Evolutionary conservation across 1,284 basidiomycete genomes (phyloP).

Genomic region (Rhodotorula mucilaginosa): DNA sequence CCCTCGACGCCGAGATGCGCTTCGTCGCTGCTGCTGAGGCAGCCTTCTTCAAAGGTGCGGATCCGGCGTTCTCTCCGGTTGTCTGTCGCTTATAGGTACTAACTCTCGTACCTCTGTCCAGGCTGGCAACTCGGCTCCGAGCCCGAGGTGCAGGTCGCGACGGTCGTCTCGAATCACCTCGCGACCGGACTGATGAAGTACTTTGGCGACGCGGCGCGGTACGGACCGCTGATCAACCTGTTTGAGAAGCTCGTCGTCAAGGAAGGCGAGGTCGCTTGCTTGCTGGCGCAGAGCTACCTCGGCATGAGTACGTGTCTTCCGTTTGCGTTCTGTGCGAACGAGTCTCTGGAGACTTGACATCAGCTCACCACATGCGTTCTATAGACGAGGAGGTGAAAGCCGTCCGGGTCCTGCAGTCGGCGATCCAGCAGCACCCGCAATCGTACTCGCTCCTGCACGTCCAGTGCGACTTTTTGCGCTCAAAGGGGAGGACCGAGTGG

Average conservation of each 20-base stretch:
- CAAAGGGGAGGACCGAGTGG: conserved; percentile 81
- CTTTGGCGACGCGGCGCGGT: conserved; percentile 87
- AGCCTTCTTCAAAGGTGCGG: conserved; percentile 79
- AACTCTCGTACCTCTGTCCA: conserved; percentile 43
- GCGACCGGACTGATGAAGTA: conserved; percentile 95
- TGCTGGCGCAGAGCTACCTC: conserved; percentile 86
- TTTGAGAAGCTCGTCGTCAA: conserved; percentile 84
- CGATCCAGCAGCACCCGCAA: conserved; percentile 80
- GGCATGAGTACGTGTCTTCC: conserved; percentile 84
- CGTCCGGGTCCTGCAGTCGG: conserved; percentile 84
- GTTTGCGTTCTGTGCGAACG: too few species aligned
- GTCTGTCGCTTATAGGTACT: not conserved
- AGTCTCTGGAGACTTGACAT: too few species aligned
- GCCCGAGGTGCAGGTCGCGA: conserved; percentile 97
- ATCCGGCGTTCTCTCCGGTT: not conserved
- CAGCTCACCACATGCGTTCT: too few species aligned
- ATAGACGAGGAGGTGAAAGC: conserved; percentile 97
- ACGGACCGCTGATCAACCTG: conserved; percentile 77
- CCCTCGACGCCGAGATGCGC: conserved; percentile 79
- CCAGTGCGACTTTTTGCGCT: conserved; percentile 88
- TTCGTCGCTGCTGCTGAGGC: conserved; percentile 90
- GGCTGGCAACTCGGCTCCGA: conserved; percentile 99
- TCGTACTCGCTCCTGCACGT: conserved; percentile 91
- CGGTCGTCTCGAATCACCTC: conserved; percentile 94
- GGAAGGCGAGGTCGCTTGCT: conserved; percentile 85